Base-by-base conservation (phyloP, 352 stramenopile genomes). In the Pythium diclinum region DNA sequence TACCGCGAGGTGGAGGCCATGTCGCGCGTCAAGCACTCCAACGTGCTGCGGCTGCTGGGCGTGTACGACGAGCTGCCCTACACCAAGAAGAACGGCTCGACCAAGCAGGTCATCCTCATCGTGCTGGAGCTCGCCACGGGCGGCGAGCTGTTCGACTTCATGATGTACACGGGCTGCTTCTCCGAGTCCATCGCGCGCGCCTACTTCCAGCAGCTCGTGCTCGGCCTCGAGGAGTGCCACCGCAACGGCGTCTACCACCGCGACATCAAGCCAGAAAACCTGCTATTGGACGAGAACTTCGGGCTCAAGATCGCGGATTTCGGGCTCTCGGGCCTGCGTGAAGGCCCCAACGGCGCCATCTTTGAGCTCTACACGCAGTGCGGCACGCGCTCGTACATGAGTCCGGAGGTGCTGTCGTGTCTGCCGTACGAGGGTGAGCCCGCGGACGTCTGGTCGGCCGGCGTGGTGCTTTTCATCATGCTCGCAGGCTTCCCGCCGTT, bases 221-320 rank as follows among this genome's bases (percentile, higher is more conserved):
- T 70, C 11, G 90, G 88, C 0, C 74, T 97, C 25, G 83, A 92
- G 53, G 78, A 79, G 48, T 96, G 87, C 69, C 89, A 97, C 69
- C 63, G 56, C 17, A 85, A 83, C 56, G 84, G 86, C 48, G 85
- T 97, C n/a, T 94, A 90, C 71, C 89, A 97, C 54, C 88, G 92
- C 55, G 93, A 98, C 65, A 94, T 98, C 62, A 98, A 98, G 74
- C 93, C 92, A 4, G 93, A 98, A 66, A 98, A 98, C 66, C 65
- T 98, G 49, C 72, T 98, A 14, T 63, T 98, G 33, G 88, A 96
- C 70, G 77, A 88, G 17, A 77, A 83, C 33, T 92, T 91, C 59
- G 54, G 71, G 9, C 69, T 98, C 64, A 98, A 98, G 67, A 88
- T 99, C 25, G 95, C 91, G 6, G 95, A 99, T 60, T 98, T 99